Conservation (phyloP, 2,329 filamentous ascomycete genomes). For the Aspergillus pseudoterreus region DNA sequence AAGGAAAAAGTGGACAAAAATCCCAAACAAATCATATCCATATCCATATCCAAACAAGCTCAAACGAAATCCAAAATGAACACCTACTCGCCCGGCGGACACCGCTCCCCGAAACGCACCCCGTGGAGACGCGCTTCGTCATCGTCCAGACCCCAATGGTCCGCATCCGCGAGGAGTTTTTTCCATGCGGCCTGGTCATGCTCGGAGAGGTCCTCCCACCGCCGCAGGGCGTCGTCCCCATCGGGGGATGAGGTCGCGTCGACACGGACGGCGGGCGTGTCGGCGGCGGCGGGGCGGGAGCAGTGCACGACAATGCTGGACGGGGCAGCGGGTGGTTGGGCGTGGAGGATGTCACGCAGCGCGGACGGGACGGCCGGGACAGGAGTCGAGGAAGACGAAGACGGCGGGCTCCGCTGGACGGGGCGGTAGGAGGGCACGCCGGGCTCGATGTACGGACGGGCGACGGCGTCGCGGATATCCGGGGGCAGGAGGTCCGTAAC, state of each 20-base stretch:
- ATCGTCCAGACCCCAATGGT: constrained; percentile 75
- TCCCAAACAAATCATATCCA: neutral
- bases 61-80: neutral
- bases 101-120: constrained; percentile 66
- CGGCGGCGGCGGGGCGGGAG: neutral
- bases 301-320: constrained; percentile 24
- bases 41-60: too few species aligned
- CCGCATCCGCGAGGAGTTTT: constrained; percentile 62
- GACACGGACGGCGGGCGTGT: constrained; percentile 16
- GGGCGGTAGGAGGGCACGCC: constrained; percentile 13
- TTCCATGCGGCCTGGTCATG: constrained; percentile 67
- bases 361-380: neutral
- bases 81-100: neutral
- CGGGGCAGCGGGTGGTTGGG: constrained; percentile 13
- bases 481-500: constrained; percentile 55
- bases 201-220: constrained; percentile 44
- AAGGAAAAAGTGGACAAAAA: neutral
- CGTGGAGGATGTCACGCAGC: constrained; percentile 20
- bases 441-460: constrained; percentile 36
- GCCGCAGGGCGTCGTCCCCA: neutral
- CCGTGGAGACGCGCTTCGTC: constrained; percentile 73
- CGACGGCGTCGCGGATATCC: constrained; percentile 41
- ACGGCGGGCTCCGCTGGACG: constrained; percentile 6
- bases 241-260: constrained; percentile 9
- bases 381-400: constrained; percentile 14